Evolutionary conservation across 495 filamentous ascomycete species (phyloP), one percentile per base, ranked within the genome.

Genomic region (Pyrenula massariospora): DNA sequence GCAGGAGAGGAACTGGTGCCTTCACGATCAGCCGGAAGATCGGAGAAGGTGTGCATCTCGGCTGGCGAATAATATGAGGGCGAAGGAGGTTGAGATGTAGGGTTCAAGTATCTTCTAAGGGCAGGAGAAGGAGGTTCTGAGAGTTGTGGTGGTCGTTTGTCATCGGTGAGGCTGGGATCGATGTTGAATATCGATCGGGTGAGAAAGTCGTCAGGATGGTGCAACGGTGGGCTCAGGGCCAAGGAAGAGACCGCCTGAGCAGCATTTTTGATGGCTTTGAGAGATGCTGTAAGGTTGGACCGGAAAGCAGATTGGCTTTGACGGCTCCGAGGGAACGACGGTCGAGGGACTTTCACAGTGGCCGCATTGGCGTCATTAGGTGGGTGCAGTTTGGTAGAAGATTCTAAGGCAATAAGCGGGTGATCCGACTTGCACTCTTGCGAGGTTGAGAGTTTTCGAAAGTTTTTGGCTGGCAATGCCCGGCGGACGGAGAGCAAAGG

Each of bases 221-320:
- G 83, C 20, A 85, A 83, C 0, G 86, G 79, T 12, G 85, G 76
- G 56, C 77, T 80, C 21, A 73, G 68, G 2, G 83, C 71, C 58
- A 96, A 83, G 58, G 75, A 84, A 22, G 91, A 90, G 54, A 98
- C 84, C 2, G 88, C 87, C 57, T 81, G 85, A 20, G 91, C 91
- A 0, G 91, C 92, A 12, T 84, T 88, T 67, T 88, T 88, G 56
- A 97, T 80, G 23, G 88, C 89, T 25, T 88, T 82, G 54, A 98
- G 70, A 0, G 93, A 98, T 21, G 92, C 90, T 2, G 91, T 98
- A 15, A 98, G 77, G 61, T 97, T 97, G 1, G 93, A 98, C 62
- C 90, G 94, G 72, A 96, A 90, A 11, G 80, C 82, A 15, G 76
- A 73, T 52, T 60, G 60, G 19, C 50, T 24, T 52, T 20, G 8